Evolutionary conservation across 2,329 filamentous ascomycete genomes (phyloP), one percentile per base, ranked within the genome.

Genomic region (Aspergillus oerlinghausenensis): DNA sequence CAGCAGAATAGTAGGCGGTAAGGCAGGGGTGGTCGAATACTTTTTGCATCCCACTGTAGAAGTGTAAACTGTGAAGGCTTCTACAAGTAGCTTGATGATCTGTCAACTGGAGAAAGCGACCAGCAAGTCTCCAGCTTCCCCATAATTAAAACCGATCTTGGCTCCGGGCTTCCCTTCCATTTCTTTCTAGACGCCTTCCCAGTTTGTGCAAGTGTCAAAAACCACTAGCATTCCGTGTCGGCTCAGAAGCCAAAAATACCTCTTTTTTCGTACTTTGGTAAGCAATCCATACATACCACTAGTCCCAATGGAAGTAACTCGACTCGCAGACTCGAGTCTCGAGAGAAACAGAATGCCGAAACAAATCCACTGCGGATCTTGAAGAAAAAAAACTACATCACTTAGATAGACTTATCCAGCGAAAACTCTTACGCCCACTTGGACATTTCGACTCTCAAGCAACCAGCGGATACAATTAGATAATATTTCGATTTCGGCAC

Each of bases 331-430:
- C 32, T 38, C 32, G 5, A 17, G 14, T 1, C 29, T 32, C 5
- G 17, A 7, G 5, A 38, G 42, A 23, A 5, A 11, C 14, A 26
- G 43, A 23, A 47, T 21, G 8, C n/a, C 21, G 43, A 47, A 6
- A 17, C 23, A 23, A 47, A 43, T 52, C 62, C 64, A 66, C 64
- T 55, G 64, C 62, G 63, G 64, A 66, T 58, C 64, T 60, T 26
- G 38, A 43, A 54, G 28, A 50, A 49, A 48, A 35, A 50, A 43
- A 51, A 21, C 8, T 21, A 43, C 40, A 21, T 43, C 40, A 43
- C 19, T 21, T 38, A 7, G 32, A 38, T 17, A 38, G 32, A 38
- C 32, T n/a, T 17, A 17, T 38, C 14, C 32, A 38, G 32, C 14
- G 32, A 38, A 38, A 38, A 38, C 5, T 17, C 32, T 38, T 38